Conservation (phyloP, 345 rosid species). For the Hevea brasiliensis region DNA sequence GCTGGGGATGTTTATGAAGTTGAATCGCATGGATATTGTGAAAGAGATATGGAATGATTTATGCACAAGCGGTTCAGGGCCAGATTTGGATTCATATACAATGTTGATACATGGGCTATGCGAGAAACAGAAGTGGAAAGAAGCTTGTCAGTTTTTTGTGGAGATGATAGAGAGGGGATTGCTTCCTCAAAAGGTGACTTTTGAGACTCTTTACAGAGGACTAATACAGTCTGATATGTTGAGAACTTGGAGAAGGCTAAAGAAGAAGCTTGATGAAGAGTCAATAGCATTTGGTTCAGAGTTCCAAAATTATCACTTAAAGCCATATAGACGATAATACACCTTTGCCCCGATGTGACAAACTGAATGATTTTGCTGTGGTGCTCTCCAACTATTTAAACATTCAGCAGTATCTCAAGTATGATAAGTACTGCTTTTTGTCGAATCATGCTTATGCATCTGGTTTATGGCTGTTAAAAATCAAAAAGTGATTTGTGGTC, state of each 20-base stretch:
- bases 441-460: neutral
- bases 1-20: conserved; percentile 55
- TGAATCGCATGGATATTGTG: conserved; percentile 53
- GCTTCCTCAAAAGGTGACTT: conserved; percentile 83
- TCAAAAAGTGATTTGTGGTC: no score
- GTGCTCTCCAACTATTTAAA: neutral
- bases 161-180: conserved; percentile 91
- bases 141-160: conserved; percentile 72
- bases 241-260: conserved; percentile 91
- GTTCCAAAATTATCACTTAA: conserved; percentile 61
- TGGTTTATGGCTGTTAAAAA: neutral
- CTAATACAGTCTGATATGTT: conserved; percentile 81
- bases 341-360: neutral
- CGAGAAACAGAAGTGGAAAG: conserved; percentile 62
- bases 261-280: conserved; percentile 81
- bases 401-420: neutral
- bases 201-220: conserved; percentile 76
- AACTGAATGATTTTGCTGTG: neutral
- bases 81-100: conserved; percentile 85
- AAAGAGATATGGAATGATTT: conserved; percentile 77
- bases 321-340: conserved; percentile 61
- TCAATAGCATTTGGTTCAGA: conserved; percentile 71
- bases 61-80: conserved; percentile 51
- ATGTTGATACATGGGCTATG: conserved; percentile 68
- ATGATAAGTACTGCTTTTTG: neutral